phyloP scores from a whole-genome alignment of 2,329 filamentous ascomycete species.

The Aureobasidium sp. region DNA sequence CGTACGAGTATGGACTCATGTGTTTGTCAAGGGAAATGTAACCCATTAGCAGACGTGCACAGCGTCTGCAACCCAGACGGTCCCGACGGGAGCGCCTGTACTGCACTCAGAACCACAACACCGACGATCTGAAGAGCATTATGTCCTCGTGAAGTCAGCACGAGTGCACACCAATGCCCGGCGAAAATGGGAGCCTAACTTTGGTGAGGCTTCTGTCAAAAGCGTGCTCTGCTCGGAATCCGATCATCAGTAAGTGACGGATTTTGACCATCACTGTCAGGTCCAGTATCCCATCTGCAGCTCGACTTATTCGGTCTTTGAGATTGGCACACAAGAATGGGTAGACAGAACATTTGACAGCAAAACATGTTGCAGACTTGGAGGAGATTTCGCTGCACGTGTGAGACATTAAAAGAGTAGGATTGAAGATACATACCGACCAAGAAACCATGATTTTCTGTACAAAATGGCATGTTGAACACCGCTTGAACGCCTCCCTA shows the following conservation, averaged over 20 bases:
- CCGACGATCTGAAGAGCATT: background rate
- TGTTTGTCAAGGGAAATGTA: no score
- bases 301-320: background rate
- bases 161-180: background rate
- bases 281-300: background rate
- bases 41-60: background rate
- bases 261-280: background rate
- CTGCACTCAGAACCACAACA: background rate
- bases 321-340: background rate
- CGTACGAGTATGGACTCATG: background rate
- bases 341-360: background rate
- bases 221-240: background rate
- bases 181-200: background rate
- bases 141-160: background rate
- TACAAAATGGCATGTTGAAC: background rate
- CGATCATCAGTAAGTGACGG: background rate
- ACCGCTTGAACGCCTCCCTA: background rate
- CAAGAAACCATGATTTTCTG: background rate
- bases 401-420: background rate
- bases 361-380: background rate
- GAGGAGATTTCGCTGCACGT: background rate
- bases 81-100: background rate
- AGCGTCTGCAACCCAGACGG: background rate
- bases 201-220: background rate
- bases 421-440: conserved; percentile 1